Evolutionary conservation across 2,329 filamentous ascomycete species (phyloP), one percentile per base, ranked within the genome.

Genomic region (Ophiognomonia clavigignenti-juglandacearum): DNA sequence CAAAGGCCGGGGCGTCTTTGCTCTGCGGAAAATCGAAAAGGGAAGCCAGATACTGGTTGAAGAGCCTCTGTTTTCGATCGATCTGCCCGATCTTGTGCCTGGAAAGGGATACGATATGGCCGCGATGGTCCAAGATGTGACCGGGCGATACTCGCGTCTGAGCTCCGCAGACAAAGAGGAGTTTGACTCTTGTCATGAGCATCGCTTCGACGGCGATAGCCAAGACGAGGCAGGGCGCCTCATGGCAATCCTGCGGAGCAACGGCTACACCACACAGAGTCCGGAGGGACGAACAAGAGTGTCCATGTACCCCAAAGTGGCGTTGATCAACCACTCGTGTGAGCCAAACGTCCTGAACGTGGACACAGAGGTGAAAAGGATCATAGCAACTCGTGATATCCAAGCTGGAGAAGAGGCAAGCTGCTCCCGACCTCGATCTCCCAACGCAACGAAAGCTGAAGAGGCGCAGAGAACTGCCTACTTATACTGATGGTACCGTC

Each of bases 1-100:
- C n/a, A 71, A 69, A 55, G 69, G 69, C 10, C 63, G 65, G 26
- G 69, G 68, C 26, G 63, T 66, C 45, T 61, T 71, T 45, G 68
- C 68, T 3, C 48, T 56, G 6, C 49, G 52, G 16, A 6, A 47
- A 14, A 62, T 72, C 43, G 37, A 55, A 22, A 57, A 56, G 14
- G 68, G 69, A 4, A 65, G 64, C 1, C 62, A 64, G 11, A 66
- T 72, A 45, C 57, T 71, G 14, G 59, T 57, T 19, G 68, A 71
- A 38, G 26, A 51, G 1, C 62, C 68, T 0, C 60, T 71, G 0
- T 53, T 72, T 37, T 45, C 54, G 3, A 45, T 59, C 32, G 45
- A 51, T 13, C 52, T 56, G 18, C 56, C 62, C 6, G 34, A 54
- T 24, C 50, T 61, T 42, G 53, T 68, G 1, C 54, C 59, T 13